Evolutionary conservation across 2,329 filamentous ascomycete species (phyloP).

Genomic region (Byssothecium circinans): DNA sequence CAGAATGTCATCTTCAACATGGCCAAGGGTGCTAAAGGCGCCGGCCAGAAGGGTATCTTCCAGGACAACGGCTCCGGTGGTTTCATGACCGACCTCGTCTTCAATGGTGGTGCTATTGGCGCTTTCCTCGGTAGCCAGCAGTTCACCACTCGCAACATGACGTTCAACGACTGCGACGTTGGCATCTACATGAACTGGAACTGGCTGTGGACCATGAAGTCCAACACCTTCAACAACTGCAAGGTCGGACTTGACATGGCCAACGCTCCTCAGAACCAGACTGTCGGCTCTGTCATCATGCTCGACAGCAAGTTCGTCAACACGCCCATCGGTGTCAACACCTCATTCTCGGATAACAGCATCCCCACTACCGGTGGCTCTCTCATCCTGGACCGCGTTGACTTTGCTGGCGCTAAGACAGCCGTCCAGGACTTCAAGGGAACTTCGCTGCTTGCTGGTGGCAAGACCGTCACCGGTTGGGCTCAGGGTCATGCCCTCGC

Average conservation of each 20-base stretch:
- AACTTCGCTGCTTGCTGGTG: slow-evolving; percentile 67
- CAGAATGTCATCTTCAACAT: slow-evolving; percentile 65
- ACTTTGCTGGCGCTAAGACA: slow-evolving; percentile 70
- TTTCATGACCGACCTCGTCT: slow-evolving; percentile 61
- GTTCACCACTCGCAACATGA: slow-evolving; percentile 56
- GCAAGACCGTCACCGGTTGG: slow-evolving; percentile 70
- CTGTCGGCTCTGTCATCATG: slow-evolving; percentile 82
- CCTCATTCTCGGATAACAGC: slow-evolving; percentile 71
- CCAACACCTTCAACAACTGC: slow-evolving; percentile 51
- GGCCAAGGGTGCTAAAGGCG: slow-evolving; percentile 46
- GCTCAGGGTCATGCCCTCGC: slow-evolving; percentile 77
- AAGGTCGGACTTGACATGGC: slow-evolving; percentile 54
- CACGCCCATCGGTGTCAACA: slow-evolving; percentile 75
- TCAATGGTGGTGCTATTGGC: slow-evolving; percentile 63
- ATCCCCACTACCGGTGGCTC: slow-evolving; percentile 74
- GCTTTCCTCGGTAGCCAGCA: slow-evolving; percentile 67
- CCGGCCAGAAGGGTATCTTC: slow-evolving; percentile 62
- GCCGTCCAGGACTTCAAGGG: slow-evolving; percentile 65
- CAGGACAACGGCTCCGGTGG: slow-evolving; percentile 64
- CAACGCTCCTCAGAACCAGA: slow-evolving; percentile 63
- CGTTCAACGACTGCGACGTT: slow-evolving; percentile 53
- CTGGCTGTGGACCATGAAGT: slow-evolving; percentile 55
- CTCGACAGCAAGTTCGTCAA: slow-evolving; percentile 78
- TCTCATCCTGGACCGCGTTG: slow-evolving; percentile 85
- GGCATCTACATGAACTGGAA: slow-evolving; percentile 59